phyloP scores from a whole-genome alignment of 1,284 basidiomycete species.

The Xerocomus minutiporus region DNA sequence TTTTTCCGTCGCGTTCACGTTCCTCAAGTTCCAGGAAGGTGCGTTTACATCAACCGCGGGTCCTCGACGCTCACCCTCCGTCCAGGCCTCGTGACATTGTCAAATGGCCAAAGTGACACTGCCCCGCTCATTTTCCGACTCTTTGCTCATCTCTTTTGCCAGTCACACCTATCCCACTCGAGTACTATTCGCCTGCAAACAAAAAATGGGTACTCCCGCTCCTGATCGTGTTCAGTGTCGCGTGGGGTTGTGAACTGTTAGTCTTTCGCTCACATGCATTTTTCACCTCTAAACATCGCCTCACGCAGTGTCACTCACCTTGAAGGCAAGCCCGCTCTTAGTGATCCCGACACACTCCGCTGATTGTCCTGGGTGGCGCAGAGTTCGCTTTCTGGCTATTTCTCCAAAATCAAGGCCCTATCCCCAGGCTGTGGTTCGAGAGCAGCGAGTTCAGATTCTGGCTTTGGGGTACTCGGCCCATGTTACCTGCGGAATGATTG shows the following conservation, averaged over 20 bases:
- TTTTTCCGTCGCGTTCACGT: constrained; percentile 55
- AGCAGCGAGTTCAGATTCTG: constrained; percentile 61
- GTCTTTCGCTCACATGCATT: constrained; percentile 2
- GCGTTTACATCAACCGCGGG: constrained; percentile 8
- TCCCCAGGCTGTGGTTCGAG: constrained; percentile 66
- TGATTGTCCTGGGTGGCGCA: constrained; percentile 26
- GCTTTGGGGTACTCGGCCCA: constrained; percentile 46
- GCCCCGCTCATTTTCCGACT: not conserved
- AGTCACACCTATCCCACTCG: constrained; percentile 56
- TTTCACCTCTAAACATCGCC: constrained; percentile 1
- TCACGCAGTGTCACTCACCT: constrained; percentile 66
- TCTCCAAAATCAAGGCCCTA: constrained; percentile 64
- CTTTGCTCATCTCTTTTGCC: constrained; percentile 12
- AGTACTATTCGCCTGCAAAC: constrained; percentile 42
- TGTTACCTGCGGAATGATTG: constrained; percentile 3
- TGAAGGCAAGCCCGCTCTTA: constrained; percentile 48
- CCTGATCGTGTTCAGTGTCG: constrained; percentile 61
- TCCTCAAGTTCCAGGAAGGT: constrained; percentile 70
- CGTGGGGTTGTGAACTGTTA: constrained; percentile 73
- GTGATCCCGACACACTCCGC: not conserved
- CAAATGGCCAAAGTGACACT: constrained; percentile 39
- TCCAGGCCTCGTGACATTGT: constrained; percentile 40
- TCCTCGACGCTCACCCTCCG: constrained; percentile 1
- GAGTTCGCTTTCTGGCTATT: constrained; percentile 77
- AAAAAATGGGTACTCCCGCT: constrained; percentile 58